Evolutionary conservation across 208 protist genomes (phyloP), one percentile per base, ranked within the genome.

Genomic region (Leishmania gerbilli): DNA sequence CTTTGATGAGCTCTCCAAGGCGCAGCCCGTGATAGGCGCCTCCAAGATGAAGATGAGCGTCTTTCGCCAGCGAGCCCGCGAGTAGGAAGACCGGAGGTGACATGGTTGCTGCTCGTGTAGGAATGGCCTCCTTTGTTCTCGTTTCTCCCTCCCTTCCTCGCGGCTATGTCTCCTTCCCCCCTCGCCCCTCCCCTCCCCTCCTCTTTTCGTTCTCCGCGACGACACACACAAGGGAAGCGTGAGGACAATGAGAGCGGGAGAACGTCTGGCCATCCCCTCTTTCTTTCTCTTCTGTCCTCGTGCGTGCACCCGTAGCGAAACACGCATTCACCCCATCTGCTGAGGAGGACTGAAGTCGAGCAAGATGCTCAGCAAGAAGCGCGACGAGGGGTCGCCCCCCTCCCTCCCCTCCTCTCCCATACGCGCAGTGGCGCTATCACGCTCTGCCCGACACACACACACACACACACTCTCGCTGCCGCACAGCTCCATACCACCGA

Each of bases 51-150:
- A 90, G 72, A 89, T 96, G 62, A 91, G 55, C 83, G 86, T 97
- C 71, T 95, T 92, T 85, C 91, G 88, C 76, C 94, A 97, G 87
- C 90, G 89, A 71, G 53, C 77, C 19, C 92, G 94, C 60, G 84
- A 93, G 56, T 89, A 84, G 71, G 37, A 42, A 31, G 17, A 49
- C 34, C 21, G 42, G 45, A 2, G 60, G n/a, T 37, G 60, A 27
- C n/a, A 19, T 6, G 60, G n/a, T 34, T 37, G 11, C 60, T 67
- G 60, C 60, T 67, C 60, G 19, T 53, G 8, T 67, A 24, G 64
- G 2, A 21, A 1, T 56, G 45, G n/a, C 42, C 15, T 47, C 8
- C 40, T 27, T 72, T 47, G 19, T 76, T 19, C 49, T 8, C 21
- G 1, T 51, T 45, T 34, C 34, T 75, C 56, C 47, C n/a, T 75